Evolutionary conservation across 495 filamentous ascomycete genomes (phyloP).

Genomic region (Trichoderma orchidacearum): DNA sequence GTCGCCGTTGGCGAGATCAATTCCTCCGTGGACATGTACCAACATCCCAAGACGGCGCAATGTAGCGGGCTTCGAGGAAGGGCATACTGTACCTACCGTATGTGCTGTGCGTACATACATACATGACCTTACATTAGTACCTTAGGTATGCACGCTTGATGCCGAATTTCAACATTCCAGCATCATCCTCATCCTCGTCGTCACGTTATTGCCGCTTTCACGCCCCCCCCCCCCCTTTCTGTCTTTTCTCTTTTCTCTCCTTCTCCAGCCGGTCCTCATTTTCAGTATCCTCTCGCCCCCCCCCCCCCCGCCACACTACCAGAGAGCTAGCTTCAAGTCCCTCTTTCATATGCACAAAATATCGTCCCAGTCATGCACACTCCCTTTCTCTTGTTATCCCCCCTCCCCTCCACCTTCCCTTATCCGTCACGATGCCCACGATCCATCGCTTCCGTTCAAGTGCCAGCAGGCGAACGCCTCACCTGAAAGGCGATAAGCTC

Average conservation of each 20-base stretch:
- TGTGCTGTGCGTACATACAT: not conserved
- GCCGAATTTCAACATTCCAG: not conserved
- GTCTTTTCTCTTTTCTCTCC: slow-evolving; percentile 4
- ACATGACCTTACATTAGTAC: no score
- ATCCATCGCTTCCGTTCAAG: not conserved
- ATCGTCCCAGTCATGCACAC: not conserved
- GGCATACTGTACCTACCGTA: not conserved
- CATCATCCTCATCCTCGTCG: not conserved
- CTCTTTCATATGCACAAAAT: not conserved
- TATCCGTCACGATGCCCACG: not conserved
- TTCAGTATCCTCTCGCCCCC: not conserved
- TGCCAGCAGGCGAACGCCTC: not conserved
- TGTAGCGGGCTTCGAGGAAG: no score
- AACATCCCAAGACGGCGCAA: not conserved
- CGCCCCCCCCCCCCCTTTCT: not conserved
- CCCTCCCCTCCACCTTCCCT: not conserved
- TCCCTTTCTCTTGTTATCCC: not conserved
- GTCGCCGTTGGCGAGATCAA: no score
- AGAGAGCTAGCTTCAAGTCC: not conserved
- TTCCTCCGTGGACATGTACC: not conserved
- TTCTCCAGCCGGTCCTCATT: no score
- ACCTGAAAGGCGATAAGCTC: not conserved
- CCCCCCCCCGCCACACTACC: not conserved
- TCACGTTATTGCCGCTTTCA: slow-evolving; percentile 1
- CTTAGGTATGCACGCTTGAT: slow-evolving; percentile 1